Conservation (phyloP, 305 asterid species). For the Fraxinus angustifolia region DNA sequence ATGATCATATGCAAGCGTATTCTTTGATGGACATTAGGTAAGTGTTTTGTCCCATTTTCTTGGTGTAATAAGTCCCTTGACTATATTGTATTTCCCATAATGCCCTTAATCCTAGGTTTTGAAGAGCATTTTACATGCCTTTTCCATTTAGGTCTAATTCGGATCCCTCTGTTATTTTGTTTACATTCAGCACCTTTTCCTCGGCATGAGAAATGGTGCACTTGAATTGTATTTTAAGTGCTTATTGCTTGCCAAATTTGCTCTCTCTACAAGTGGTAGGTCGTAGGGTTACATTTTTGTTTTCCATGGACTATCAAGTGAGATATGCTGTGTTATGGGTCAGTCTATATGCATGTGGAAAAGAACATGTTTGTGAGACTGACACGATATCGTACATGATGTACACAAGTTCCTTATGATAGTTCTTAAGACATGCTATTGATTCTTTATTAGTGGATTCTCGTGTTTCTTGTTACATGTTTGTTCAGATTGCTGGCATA, state of each 20-base stretch:
- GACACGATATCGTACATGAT: neutral
- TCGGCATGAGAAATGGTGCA: neutral
- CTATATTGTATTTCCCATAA: neutral
- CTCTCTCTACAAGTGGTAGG: neutral
- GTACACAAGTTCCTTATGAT: neutral
- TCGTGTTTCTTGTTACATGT: slow-evolving; percentile 7
- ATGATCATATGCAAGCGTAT: slow-evolving; percentile 99
- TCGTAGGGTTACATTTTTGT: neutral
- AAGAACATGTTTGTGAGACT: neutral
- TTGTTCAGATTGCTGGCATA: slow-evolving; percentile 20
- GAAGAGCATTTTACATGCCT: neutral
- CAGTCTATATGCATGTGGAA: neutral
- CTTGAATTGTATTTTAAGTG: neutral
- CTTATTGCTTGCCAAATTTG: neutral
- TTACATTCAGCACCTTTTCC: neutral
- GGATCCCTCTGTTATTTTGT: neutral
- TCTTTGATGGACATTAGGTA: slow-evolving; percentile 99
- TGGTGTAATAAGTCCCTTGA: slow-evolving; percentile 5
- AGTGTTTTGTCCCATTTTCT: slow-evolving; percentile 13
- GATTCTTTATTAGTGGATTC: slow-evolving; percentile 4
- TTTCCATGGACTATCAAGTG: neutral
- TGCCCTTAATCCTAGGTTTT: neutral
- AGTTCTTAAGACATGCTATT: neutral
- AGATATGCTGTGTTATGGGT: neutral
- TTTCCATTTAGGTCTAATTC: neutral